Evolutionary conservation across 805 yeast species (phyloP), one percentile per base, ranked within the genome.

Genomic region (Maudiozyma barnettii): DNA sequence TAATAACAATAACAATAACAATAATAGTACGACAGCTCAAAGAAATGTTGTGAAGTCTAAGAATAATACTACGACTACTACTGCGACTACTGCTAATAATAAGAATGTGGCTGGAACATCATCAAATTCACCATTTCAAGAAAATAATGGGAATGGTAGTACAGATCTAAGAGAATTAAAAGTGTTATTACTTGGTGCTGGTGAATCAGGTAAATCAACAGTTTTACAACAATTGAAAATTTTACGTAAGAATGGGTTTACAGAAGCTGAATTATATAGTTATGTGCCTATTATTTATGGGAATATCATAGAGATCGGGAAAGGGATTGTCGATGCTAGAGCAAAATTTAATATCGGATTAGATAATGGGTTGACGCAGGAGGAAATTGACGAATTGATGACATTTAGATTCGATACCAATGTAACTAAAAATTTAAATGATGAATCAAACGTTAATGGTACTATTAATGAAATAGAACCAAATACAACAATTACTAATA

Each of bases 171-270:
- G 16, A 2, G 64, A 61, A 42, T 44, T 60, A 30, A 89, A 89
- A 62, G 81, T 90, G 42, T 70, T 90, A 35, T 70, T 90, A 31
- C 66, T 84, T 43, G 93, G 99, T 5, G 84, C 96, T 0, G 99
- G 98, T 14, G 67, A 62, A 44, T 65, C 71, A 36, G 70, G 70
- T 39, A 69, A 60, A 31, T 55, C 62, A 2, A 67, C 63, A 12
- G 63, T 66, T 4, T 81, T 45, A 69, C 80, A 63, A 53, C 69
- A 58, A 54, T 49, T 59, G 47, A 66, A 58, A 57, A 67, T 58
- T 48, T 46, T 55, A 52, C 65, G 56, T 60, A 71, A 57, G 53
- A 59, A 55, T 53, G 72, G 58, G 48, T 66, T 58, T 54, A 55
- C 52, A 9, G 48, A 49, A 18, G 81, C 82, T 42, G 97, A 89